Evolutionary conservation across 768 basidiomycete species (phyloP).

Genomic region (Bullera alba): DNA sequence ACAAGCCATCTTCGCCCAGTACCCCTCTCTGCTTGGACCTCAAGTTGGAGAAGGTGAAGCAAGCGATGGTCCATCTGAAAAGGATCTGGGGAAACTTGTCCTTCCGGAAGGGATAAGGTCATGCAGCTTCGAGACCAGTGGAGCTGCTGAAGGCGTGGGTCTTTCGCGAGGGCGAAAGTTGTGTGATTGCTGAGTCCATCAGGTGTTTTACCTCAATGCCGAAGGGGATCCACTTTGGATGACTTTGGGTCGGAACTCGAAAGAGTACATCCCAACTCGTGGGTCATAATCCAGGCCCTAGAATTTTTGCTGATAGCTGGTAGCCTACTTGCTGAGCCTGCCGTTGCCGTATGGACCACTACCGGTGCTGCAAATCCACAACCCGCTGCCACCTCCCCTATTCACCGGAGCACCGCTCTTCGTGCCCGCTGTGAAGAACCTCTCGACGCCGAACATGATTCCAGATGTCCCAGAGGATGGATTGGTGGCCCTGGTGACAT

Average conservation of each 20-base stretch:
- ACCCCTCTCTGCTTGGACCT: constrained; percentile 14
- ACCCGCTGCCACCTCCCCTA: constrained; percentile 39
- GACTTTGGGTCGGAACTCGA: constrained; percentile 37
- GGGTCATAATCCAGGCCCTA: background rate
- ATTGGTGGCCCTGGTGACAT: constrained; percentile 31
- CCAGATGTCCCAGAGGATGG: constrained; percentile 34
- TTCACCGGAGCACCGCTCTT: constrained; percentile 42
- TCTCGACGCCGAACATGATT: constrained; percentile 26
- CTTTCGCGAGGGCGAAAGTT: background rate
- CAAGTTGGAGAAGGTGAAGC: background rate
- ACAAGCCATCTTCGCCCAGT: constrained; percentile 27
- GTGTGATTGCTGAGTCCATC: background rate
- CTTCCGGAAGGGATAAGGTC: constrained; percentile 36
- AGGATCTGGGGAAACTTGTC: constrained; percentile 30
- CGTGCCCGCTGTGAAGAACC: constrained; percentile 37
- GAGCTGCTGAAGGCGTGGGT: constrained; percentile 34
- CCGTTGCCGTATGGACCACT: constrained; percentile 18
- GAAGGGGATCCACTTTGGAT: constrained; percentile 42
- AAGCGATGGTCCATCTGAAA: constrained; percentile 6
- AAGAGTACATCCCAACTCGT: constrained; percentile 41
- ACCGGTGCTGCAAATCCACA: constrained; percentile 35
- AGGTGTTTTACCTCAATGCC: constrained; percentile 25
- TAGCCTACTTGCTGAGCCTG: constrained; percentile 21
- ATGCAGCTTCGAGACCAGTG: constrained; percentile 32
- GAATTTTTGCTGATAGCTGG: background rate